phyloP scores from a whole-genome alignment of 176 grass and related monocot species.

The Leersia perrieri region DNA sequence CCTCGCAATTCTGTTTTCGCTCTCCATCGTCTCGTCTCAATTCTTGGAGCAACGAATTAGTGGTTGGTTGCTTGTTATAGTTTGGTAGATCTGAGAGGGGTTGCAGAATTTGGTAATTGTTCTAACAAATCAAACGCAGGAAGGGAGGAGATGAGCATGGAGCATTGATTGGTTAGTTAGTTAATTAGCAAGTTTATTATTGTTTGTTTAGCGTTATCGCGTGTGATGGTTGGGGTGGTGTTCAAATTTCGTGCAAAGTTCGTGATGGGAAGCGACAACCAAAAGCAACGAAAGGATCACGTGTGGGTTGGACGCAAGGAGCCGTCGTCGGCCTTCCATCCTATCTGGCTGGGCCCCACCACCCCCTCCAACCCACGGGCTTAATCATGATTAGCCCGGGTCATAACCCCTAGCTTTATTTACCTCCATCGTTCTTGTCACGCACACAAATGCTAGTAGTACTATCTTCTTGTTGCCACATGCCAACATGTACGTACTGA shows the following conservation, averaged over 20 bases:
- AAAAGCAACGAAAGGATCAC: conserved; percentile 49
- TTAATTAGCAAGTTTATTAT: not conserved
- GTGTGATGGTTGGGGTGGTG: conserved; percentile 26
- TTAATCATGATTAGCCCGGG: conserved; percentile 12
- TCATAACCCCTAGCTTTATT: not conserved
- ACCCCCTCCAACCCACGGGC: conserved; percentile 6
- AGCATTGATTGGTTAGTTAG: not conserved
- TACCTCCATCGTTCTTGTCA: not conserved
- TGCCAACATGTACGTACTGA: no score
- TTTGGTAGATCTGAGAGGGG: conserved; percentile 5
- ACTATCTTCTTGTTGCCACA: not conserved
- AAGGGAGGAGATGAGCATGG: not conserved
- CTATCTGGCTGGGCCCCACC: conserved; percentile 39
- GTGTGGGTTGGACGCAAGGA: conserved; percentile 46
- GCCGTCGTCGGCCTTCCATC: conserved; percentile 47
- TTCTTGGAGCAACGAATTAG: not conserved
- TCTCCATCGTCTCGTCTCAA: not conserved
- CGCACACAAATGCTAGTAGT: not conserved
- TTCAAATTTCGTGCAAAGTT: conserved; percentile 21
- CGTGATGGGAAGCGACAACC: conserved; percentile 20
- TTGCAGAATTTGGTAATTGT: not conserved
- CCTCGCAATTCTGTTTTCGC: not conserved
- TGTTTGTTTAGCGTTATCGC: not conserved
- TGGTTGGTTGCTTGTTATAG: not conserved
- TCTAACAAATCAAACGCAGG: not conserved